Percentiles rank a stretch among this genome's conserved stretches.
These are phyloP conservation scores for Cutaneotrichosporon arboriforme DNA, from an alignment of 1,284 basidiomycete genomes.

Conservation along the genomic window DNA sequence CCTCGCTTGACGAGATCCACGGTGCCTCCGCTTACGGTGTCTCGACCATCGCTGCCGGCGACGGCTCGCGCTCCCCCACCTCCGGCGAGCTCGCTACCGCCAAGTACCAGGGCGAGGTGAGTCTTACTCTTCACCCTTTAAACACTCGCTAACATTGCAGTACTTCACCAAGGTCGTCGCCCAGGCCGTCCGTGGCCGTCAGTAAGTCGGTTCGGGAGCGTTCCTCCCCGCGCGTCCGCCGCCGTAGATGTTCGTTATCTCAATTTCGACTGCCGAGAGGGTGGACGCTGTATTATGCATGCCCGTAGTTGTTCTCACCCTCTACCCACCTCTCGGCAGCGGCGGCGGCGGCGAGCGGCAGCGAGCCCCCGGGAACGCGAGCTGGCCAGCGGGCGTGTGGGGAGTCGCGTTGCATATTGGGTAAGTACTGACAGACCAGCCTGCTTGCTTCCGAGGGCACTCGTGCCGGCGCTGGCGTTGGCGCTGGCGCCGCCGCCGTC, in stretches of 20 bases:
- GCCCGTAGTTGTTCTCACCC: neutral
- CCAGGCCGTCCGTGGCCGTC: constrained; percentile 42
- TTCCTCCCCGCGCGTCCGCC: neutral
- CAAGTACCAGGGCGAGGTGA: constrained; percentile 55
- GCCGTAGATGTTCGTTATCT: too few species aligned
- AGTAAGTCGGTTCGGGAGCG: constrained; percentile 21
- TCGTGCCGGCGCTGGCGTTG: neutral
- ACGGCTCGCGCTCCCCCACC: constrained; percentile 59
- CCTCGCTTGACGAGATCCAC: constrained; percentile 60
- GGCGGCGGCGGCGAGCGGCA: too few species aligned
- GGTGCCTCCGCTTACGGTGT: constrained; percentile 65
- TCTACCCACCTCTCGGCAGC: neutral
- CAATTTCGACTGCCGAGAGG: constrained; percentile 13
- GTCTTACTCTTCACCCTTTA: constrained; percentile 2
- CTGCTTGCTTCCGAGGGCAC: constrained; percentile 1
- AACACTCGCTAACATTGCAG: constrained; percentile 18
- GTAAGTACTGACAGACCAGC: neutral
- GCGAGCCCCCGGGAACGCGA: too few species aligned
- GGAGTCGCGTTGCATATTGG: neutral
- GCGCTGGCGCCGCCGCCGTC: neutral
- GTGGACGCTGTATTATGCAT: constrained; percentile 3
- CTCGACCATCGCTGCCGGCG: constrained; percentile 60
- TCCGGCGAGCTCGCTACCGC: constrained; percentile 63
- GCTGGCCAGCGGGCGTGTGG: too few species aligned
- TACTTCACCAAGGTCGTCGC: constrained; percentile 42